Percentiles rank a stretch among this genome's conserved stretches.
phyloP scores from a whole-genome alignment of 139 green algal species.

The Zygnema circumcarinatum region DNA sequence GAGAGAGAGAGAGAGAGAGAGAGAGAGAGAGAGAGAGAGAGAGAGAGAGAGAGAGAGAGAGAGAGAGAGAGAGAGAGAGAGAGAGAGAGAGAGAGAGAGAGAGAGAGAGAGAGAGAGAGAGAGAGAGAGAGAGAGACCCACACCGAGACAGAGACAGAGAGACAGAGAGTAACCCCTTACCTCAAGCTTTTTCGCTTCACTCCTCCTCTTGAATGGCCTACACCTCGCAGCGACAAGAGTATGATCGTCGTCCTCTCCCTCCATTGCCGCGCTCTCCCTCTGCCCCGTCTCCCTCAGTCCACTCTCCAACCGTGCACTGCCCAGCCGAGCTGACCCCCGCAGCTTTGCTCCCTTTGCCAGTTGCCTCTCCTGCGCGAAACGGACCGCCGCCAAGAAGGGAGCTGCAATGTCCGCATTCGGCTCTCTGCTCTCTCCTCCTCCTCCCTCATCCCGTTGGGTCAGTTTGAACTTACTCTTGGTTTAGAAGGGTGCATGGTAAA shows the following conservation, averaged over 20 bases:
- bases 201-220: neutral
- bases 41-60: too few species aligned
- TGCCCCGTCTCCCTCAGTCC: neutral
- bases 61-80: too few species aligned
- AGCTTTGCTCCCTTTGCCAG: neutral
- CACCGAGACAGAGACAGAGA: slow-evolving; percentile 68
- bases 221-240: neutral
- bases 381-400: neutral
- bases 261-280: neutral
- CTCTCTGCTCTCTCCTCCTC: neutral
- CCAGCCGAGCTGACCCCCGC: neutral
- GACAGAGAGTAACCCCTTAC: slow-evolving; percentile 1
- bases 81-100: too few species aligned
- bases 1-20: too few species aligned
- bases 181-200: neutral
- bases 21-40: too few species aligned
- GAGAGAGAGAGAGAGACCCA: slow-evolving; percentile 55
- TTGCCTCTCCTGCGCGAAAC: neutral
- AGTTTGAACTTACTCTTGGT: too few species aligned
- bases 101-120: too few species aligned
- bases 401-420: neutral
- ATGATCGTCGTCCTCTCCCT: neutral
- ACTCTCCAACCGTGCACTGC: neutral
- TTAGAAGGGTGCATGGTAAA: too few species aligned
- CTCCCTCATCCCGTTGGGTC: too few species aligned